Evolutionary conservation across 2,329 filamentous ascomycete genomes (phyloP).

Genomic region (Fusarium bulbicola): DNA sequence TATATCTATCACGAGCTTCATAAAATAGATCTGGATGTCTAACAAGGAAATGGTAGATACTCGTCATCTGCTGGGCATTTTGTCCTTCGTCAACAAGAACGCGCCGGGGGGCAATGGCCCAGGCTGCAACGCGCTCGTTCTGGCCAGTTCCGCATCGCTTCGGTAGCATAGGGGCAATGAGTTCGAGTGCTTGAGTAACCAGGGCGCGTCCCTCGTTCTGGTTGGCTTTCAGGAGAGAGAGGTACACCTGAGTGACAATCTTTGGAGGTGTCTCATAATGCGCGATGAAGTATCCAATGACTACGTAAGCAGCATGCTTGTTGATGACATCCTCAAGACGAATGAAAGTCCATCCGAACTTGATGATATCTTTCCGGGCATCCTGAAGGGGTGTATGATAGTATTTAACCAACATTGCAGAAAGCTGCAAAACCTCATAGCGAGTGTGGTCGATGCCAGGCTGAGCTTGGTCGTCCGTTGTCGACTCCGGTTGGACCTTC

Average conservation of each 20-base stretch:
- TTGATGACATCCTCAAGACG: conserved; percentile 98
- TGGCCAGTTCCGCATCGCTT: conserved; percentile 77
- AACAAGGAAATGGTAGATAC: conserved; percentile 96
- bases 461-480: conserved; percentile 83
- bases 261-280: conserved; percentile 96
- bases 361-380: conserved; percentile 96
- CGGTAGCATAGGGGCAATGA: conserved; percentile 92
- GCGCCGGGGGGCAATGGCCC: conserved; percentile 89
- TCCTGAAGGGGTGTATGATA: conserved; percentile 89
- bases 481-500: conserved; percentile 86
- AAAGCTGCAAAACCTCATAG: conserved; percentile 95
- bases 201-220: conserved; percentile 93
- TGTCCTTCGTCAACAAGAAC: conserved; percentile 94
- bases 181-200: conserved; percentile 92
- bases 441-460: conserved; percentile 93
- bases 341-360: conserved; percentile 99
- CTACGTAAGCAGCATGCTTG: conserved; percentile 96
- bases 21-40: conserved; percentile 94
- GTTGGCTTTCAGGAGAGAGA: conserved; percentile 88
- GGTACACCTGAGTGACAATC: conserved; percentile 95
- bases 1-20: conserved; percentile 91
- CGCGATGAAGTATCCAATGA: conserved; percentile 97
- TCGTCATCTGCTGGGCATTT: conserved; percentile 94
- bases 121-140: conserved; percentile 80
- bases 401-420: conserved; percentile 94